Conservation (phyloP, 2,329 filamentous ascomycete species). For the Sporothrix euskadiensis region DNA sequence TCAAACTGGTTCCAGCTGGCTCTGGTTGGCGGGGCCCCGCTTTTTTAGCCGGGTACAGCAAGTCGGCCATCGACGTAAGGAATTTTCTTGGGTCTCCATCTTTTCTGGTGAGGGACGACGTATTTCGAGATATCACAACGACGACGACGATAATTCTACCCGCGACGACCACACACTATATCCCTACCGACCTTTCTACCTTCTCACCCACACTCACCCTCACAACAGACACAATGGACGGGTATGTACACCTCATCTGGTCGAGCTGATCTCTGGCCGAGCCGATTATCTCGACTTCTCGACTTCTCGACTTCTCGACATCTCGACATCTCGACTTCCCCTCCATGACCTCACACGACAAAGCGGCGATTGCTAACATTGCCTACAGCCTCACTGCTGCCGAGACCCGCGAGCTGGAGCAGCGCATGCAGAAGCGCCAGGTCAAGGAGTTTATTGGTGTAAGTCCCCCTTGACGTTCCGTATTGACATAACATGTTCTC, state of each 20-base stretch:
- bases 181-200: no score
- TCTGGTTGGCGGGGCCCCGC: not conserved
- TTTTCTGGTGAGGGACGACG: not conserved
- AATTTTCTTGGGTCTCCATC: slow-evolving; percentile 18
- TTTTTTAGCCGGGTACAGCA: slow-evolving; percentile 16
- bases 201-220: not conserved
- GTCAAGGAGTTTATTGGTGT: slow-evolving; percentile 99
- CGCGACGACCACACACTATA: not conserved
- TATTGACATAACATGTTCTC: no score
- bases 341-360: not conserved
- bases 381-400: slow-evolving; percentile 28
- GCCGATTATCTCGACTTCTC: not conserved
- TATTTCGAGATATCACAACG: not conserved
- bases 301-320: not conserved
- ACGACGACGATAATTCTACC: not conserved
- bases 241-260: slow-evolving; percentile 30
- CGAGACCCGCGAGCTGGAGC: slow-evolving; percentile 77
- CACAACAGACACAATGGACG: slow-evolving; percentile 31
- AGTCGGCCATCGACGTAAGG: slow-evolving; percentile 17
- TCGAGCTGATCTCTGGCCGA: not conserved
- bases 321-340: not conserved
- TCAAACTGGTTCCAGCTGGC: not conserved
- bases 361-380: slow-evolving; percentile 16
- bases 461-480: slow-evolving; percentile 44
- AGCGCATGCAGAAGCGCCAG: slow-evolving; percentile 95